A percentile compares a stretch with the other conserved stretches of the same genome.
Conservation (phyloP, 2,329 filamentous ascomycete species). For the Endothia cerciana region DNA sequence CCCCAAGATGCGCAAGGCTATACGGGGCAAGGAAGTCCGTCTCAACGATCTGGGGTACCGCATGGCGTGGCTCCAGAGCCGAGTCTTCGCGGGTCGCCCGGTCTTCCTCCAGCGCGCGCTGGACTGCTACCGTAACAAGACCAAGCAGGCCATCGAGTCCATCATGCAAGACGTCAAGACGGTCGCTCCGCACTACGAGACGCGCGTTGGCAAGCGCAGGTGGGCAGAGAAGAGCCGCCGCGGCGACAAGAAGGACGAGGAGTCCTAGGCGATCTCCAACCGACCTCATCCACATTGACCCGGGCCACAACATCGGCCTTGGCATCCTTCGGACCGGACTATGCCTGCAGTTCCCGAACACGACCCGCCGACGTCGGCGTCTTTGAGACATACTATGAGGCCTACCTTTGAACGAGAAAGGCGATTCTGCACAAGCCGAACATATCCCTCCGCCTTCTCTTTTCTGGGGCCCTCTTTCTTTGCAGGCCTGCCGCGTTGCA, state of each 20-base stretch:
- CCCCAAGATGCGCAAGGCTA: constrained; percentile 70
- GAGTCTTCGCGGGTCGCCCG: constrained; percentile 84
- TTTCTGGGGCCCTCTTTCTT: not conserved
- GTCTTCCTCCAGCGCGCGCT: constrained; percentile 90
- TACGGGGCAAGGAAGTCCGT: constrained; percentile 81
- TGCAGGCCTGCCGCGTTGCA: not conserved
- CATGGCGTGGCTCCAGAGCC: constrained; percentile 95
- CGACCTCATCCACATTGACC: not conserved
- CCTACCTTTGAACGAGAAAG: not conserved
- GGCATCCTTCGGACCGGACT: not conserved
- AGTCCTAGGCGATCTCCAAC: constrained; percentile 27
- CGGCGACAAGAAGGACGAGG: constrained; percentile 41
- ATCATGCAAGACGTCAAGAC: constrained; percentile 74
- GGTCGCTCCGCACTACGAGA: constrained; percentile 86
- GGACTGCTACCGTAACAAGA: constrained; percentile 93
- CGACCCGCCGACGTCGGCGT: not conserved
- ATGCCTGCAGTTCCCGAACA: not conserved
- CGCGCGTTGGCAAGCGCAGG: constrained; percentile 79
- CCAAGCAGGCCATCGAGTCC: constrained; percentile 78
- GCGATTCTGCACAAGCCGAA: not conserved
- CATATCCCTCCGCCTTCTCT: not conserved
- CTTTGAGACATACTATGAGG: not conserved
- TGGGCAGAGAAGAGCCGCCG: constrained; percentile 65
- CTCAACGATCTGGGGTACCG: constrained; percentile 92
- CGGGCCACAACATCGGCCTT: not conserved